Base-by-base conservation (phyloP, 805 yeast genomes). In the Cephaloascus fragrans region DNA sequence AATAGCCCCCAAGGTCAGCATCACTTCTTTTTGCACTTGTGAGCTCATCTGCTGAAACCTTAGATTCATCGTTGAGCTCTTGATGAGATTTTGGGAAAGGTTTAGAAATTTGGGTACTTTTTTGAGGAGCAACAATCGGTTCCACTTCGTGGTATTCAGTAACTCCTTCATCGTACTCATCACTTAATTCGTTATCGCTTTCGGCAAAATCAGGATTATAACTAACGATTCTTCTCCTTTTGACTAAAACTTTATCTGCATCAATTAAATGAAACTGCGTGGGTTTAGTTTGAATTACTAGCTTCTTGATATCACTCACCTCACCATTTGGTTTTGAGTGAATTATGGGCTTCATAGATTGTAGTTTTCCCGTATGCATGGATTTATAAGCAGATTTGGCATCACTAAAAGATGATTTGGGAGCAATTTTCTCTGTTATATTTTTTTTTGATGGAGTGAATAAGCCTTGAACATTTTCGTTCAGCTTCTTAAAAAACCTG, bases 1-100 rank as follows among this genome's bases (percentile, higher is more conserved):
- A 84, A 49, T 83, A 83, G 3, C 73, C 83, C n/a, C n/a, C n/a
- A n/a, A n/a, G n/a, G 3, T 46, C 32, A 18, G 37, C 33, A 5
- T 4, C 32, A 12, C 6, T 23, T 8, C 12, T 23, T 23, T 23
- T 23, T 23, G 28, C 6, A 8, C 6, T 12, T 23, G 6, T 12
- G 12, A 23, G 6, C 28, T 23, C 28, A 23, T 8, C 12, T 23
- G 6, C 28, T 8, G 6, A 12, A 8, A 8, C 12, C 12, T 23
- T 23, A 6, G 6, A 6, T 23, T 23, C 12, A 23, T 23, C 28
- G 12, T 23, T 23, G 10, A 12, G 28, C 12, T 23, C 28, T 12
- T 23, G 6, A 23, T 23, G 6, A 23, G 6, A 8, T 23, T 23
- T 6, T 23, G 28, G 28, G n/a, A n/a, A n/a, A n/a, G n/a, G n/a